Percentiles rank a stretch among this genome's conserved stretches.
These are phyloP conservation scores for Eucalyptus erythrocorys DNA, from an alignment of 345 rosid species.

Conservation along the genomic window DNA sequence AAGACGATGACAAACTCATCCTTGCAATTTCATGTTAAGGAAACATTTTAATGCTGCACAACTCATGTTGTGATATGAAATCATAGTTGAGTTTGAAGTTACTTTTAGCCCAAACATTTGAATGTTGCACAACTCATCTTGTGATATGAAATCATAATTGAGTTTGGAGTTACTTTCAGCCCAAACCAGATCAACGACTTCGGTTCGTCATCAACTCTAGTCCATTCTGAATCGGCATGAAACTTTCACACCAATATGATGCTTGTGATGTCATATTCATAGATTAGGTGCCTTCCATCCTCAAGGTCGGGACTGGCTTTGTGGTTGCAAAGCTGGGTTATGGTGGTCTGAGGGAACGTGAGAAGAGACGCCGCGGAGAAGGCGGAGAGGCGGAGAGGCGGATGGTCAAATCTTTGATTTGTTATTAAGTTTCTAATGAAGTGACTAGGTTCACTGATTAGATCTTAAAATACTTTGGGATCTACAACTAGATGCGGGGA, in stretches of 20 bases:
- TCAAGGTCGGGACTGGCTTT: not conserved
- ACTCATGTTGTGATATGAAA: no score
- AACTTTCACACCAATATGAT: not conserved
- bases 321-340: not conserved
- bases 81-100: no score
- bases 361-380: conserved; percentile 1
- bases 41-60: no score
- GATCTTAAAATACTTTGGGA: not conserved
- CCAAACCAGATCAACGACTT: not conserved
- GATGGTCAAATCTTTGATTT: not conserved
- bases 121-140: not conserved
- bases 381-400: not conserved
- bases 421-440: not conserved
- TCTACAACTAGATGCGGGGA: not conserved
- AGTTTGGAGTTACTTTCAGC: not conserved
- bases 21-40: no score
- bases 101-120: no score
- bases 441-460: not conserved
- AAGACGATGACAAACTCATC: not conserved
- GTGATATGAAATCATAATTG: not conserved
- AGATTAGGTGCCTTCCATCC: not conserved
- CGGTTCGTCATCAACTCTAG: not conserved
- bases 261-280: no score
- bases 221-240: not conserved
- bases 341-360: not conserved